Evolutionary conservation across 768 basidiomycete genomes (phyloP).

Genomic region (Grammothele lineata): DNA sequence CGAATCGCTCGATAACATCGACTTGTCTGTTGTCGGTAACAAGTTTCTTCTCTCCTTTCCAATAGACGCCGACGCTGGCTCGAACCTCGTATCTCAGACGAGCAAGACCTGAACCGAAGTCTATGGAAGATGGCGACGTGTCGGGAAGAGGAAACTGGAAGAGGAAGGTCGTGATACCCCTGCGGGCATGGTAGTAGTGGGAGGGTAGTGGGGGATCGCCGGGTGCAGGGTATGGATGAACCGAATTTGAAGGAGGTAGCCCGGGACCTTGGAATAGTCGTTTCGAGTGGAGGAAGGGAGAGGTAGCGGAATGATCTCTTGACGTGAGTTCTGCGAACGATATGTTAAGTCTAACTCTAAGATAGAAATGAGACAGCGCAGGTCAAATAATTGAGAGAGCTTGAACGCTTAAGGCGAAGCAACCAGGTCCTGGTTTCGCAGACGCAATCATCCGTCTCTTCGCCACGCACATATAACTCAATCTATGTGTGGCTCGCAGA

Average conservation of each 20-base stretch:
- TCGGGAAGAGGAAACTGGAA: slow-evolving; percentile 72
- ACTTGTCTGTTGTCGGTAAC: slow-evolving; percentile 60
- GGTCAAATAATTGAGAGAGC: too few relatives aligned
- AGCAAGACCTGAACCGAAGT: slow-evolving; percentile 67
- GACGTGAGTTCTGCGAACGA: slow-evolving; percentile 61
- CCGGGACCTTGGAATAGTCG: slow-evolving; percentile 79
- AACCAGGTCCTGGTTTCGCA: too few relatives aligned
- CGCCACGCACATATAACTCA: too few relatives aligned
- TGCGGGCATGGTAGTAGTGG: slow-evolving; percentile 67
- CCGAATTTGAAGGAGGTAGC: slow-evolving; percentile 81
- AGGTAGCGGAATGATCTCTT: slow-evolving; percentile 75
- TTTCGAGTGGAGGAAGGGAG: slow-evolving; percentile 66
- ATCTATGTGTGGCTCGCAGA: too few relatives aligned
- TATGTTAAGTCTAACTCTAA: too few relatives aligned
- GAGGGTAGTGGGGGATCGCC: slow-evolving; percentile 60
- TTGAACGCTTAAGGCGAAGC: not conserved
- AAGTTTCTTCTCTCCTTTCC: slow-evolving; percentile 69
- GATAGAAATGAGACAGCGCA: too few relatives aligned
- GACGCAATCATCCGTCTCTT: too few relatives aligned
- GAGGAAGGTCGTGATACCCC: slow-evolving; percentile 73
- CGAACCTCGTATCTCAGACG: slow-evolving; percentile 68
- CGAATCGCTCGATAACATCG: slow-evolving; percentile 57
- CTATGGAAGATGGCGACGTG: slow-evolving; percentile 65
- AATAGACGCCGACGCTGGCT: slow-evolving; percentile 66
- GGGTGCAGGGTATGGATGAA: slow-evolving; percentile 54